Conservation (phyloP, 495 filamentous ascomycete species). For the Podospora conica region DNA sequence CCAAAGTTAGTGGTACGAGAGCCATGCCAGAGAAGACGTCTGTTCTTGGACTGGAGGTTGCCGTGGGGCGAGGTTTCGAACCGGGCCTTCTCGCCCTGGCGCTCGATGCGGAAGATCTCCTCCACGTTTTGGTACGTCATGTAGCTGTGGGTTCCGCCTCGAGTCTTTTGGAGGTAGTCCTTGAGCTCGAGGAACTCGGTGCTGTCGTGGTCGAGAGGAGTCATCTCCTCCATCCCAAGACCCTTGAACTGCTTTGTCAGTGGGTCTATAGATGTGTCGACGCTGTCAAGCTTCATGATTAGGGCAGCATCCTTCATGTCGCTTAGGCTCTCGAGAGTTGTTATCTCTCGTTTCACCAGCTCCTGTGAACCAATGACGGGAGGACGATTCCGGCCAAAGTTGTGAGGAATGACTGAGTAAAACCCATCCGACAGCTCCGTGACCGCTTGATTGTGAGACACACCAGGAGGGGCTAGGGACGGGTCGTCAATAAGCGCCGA, state of each 20-base stretch:
- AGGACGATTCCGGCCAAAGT: conserved; percentile 67
- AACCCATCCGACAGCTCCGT: conserved; percentile 65
- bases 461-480: conserved; percentile 35
- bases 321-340: conserved; percentile 66
- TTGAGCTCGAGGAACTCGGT: conserved; percentile 58
- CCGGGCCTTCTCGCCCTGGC: conserved; percentile 63
- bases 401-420: conserved; percentile 77
- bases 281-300: conserved; percentile 63
- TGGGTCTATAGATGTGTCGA: conserved; percentile 43
- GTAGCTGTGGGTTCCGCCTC: conserved; percentile 51
- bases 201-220: conserved; percentile 51
- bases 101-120: conserved; percentile 77
- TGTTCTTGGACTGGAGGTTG: conserved; percentile 37
- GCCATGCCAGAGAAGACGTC: conserved; percentile 80
- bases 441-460: conserved; percentile 31
- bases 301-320: conserved; percentile 76
- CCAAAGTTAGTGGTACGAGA: conserved; percentile 72
- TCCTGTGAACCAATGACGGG: conserved; percentile 51
- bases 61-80: conserved; percentile 52
- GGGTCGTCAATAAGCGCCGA: conserved; percentile 53
- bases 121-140: conserved; percentile 51
- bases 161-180: conserved; percentile 61
- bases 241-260: conserved; percentile 66
- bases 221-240: conserved; percentile 70
- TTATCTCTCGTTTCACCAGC: conserved; percentile 65